Conservation (phyloP, 805 yeast species). For the Suhomyces sp. region DNA sequence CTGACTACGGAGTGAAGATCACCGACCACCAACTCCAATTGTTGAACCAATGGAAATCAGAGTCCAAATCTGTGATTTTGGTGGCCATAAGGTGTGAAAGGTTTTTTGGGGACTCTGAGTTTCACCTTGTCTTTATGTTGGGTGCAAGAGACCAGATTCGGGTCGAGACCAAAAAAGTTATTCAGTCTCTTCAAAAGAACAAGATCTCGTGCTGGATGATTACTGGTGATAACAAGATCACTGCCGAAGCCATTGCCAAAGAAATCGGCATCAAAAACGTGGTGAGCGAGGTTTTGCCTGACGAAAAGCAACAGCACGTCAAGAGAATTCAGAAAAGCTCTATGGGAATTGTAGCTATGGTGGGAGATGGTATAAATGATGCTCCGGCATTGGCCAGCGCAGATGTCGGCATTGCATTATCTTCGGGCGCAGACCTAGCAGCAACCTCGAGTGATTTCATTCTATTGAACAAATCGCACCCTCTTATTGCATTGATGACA, state of each 20-base stretch:
- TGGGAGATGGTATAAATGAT: slow-evolving; percentile 82
- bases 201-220: slow-evolving; percentile 69
- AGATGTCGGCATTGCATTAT: slow-evolving; percentile 74
- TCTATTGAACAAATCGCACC: slow-evolving; percentile 51
- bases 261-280: slow-evolving; percentile 62
- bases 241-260: slow-evolving; percentile 65
- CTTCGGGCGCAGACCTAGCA: slow-evolving; percentile 75
- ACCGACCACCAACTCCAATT: slow-evolving; percentile 30
- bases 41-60: slow-evolving; percentile 53
- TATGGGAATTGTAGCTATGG: slow-evolving; percentile 53
- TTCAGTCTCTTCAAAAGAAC: slow-evolving; percentile 31
- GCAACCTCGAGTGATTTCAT: slow-evolving; percentile 73
- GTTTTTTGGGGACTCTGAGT: slow-evolving; percentile 24
- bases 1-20: slow-evolving; percentile 43
- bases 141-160: slow-evolving; percentile 62
- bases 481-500: slow-evolving; percentile 51
- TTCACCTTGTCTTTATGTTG: slow-evolving; percentile 44
- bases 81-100: slow-evolving; percentile 42
- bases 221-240: slow-evolving; percentile 66
- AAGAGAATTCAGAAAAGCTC: slow-evolving; percentile 46
- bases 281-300: slow-evolving; percentile 70
- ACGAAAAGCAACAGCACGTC: slow-evolving; percentile 63
- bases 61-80: slow-evolving; percentile 62
- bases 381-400: slow-evolving; percentile 77
- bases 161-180: slow-evolving; percentile 54